Evolutionary conservation across 73 alveolate species (phyloP).

Genomic region (Uronychia binucleata): DNA sequence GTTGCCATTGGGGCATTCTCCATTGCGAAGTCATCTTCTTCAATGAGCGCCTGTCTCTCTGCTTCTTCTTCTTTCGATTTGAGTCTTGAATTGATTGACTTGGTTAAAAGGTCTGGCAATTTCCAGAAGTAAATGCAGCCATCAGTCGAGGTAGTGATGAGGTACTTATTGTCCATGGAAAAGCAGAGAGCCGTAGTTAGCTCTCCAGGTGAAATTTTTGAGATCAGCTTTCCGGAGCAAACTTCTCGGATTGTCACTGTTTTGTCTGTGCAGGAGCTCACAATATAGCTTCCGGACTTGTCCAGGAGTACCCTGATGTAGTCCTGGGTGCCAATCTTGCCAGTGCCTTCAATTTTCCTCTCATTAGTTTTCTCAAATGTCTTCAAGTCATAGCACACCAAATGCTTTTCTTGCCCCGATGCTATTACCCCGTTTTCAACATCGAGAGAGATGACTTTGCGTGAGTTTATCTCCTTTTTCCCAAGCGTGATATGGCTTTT

Average conservation of each 20-base stretch:
- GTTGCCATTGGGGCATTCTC: too few species aligned
- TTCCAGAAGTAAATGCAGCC: conserved; percentile 84
- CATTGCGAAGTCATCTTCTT: too few species aligned
- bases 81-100: conserved; percentile 14
- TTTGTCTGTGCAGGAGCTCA: conserved; percentile 42
- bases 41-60: too few species aligned
- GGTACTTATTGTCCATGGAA: conserved; percentile 61
- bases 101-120: conserved; percentile 38
- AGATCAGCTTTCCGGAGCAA: conserved; percentile 44
- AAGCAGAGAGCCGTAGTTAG: conserved; percentile 65
- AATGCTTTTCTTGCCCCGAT: conserved; percentile 38
- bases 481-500: conserved; percentile 15
- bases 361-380: conserved; percentile 42
- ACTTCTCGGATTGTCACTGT: conserved; percentile 53
- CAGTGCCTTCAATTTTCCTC: conserved; percentile 11
- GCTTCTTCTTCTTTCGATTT: too few species aligned
- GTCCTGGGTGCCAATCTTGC: conserved; percentile 36
- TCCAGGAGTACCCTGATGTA: conserved; percentile 23
- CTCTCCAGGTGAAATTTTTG: conserved; percentile 68
- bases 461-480: conserved; percentile 41
- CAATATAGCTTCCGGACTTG: conserved; percentile 7
- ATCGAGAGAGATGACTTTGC: conserved; percentile 42
- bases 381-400: conserved; percentile 4
- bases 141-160: conserved; percentile 68
- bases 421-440: conserved; percentile 14